Conservation (phyloP, 176 grass and related monocot species). For the Juncus inflexus region DNA sequence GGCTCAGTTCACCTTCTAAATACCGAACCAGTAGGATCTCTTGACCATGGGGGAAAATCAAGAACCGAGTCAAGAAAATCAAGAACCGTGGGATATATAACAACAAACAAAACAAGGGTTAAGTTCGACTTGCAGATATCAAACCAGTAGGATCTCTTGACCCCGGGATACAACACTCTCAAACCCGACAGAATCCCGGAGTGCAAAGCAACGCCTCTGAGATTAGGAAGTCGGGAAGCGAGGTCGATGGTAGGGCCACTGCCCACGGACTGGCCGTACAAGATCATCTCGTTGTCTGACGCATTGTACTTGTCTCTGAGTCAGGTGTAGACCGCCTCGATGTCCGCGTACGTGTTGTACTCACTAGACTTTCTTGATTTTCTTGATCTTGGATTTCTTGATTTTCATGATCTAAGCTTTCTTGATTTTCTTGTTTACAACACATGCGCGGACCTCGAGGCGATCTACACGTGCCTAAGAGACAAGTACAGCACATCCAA, state of each 20-base stretch:
- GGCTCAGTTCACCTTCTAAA: slow-evolving; percentile 82
- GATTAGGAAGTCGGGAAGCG: slow-evolving; percentile 65
- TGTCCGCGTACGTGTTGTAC: slow-evolving; percentile 97
- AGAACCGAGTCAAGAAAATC: too few species aligned
- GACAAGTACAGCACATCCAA: slow-evolving; percentile 64
- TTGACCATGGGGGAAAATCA: slow-evolving; percentile 66
- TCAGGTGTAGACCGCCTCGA: slow-evolving; percentile 86
- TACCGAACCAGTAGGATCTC: slow-evolving; percentile 77
- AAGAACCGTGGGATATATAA: too few species aligned
- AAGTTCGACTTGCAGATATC: slow-evolving; percentile 98
- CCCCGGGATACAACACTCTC: slow-evolving; percentile 72
- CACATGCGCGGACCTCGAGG: slow-evolving; percentile 92
- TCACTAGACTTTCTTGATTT: slow-evolving; percentile 58
- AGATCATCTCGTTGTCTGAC: slow-evolving; percentile 71
- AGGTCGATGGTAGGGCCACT: slow-evolving; percentile 92
- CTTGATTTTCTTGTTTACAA: slow-evolving; percentile 31
- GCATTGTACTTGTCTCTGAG: slow-evolving; percentile 80
- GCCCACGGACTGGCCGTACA: slow-evolving; percentile 90
- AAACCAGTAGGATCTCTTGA: slow-evolving; percentile 75
- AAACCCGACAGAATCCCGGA: slow-evolving; percentile 86
- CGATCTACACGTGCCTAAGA: slow-evolving; percentile 84
- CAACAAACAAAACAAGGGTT: too few species aligned
- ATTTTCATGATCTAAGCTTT: too few species aligned
- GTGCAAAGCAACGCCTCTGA: slow-evolving; percentile 85
- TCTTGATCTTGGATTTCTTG: too few species aligned